A percentile compares a stretch with the other conserved stretches of the same genome.
These are phyloP conservation scores for Amanita fuliginea DNA, from an alignment of 768 basidiomycete genomes.

Conservation along the genomic window DNA sequence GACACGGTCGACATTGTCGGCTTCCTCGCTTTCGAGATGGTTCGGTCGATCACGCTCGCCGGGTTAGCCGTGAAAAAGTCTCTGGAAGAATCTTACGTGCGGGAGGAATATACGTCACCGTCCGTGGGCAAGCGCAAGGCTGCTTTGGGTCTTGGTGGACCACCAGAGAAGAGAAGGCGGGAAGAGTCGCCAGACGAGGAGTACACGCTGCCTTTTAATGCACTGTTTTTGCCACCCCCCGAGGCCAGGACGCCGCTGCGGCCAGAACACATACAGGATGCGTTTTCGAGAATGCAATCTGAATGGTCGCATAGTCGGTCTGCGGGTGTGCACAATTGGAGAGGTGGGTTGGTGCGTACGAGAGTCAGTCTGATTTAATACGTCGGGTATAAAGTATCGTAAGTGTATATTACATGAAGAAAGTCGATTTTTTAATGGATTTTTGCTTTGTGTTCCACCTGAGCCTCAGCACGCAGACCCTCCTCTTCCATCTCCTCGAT, in stretches of 20 bases:
- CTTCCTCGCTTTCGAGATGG: slow-evolving; percentile 96
- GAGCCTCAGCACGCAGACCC: slow-evolving; percentile 58
- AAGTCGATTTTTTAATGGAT: background rate
- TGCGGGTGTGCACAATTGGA: slow-evolving; percentile 84
- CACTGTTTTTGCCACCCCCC: slow-evolving; percentile 72
- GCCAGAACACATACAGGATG: slow-evolving; percentile 86
- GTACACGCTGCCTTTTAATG: slow-evolving; percentile 54
- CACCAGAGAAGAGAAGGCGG: slow-evolving; percentile 41
- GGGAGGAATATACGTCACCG: slow-evolving; percentile 56
- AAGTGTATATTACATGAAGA: no score
- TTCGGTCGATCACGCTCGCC: slow-evolving; percentile 82
- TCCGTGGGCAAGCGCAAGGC: slow-evolving; percentile 64
- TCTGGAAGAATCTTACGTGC: slow-evolving; percentile 59
- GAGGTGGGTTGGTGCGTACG: slow-evolving; percentile 74
- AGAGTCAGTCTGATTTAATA: slow-evolving; percentile 65
- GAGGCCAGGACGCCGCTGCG: slow-evolving; percentile 70
- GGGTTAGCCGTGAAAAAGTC: slow-evolving; percentile 78
- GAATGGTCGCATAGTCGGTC: slow-evolving; percentile 75
- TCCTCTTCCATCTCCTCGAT: slow-evolving; percentile 65
- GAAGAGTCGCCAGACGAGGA: slow-evolving; percentile 59
- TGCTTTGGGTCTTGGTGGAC: slow-evolving; percentile 24
- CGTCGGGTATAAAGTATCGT: slow-evolving; percentile 8
- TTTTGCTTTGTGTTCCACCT: slow-evolving; percentile 22
- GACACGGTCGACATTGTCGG: slow-evolving; percentile 96
- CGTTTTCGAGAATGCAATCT: slow-evolving; percentile 82